These are phyloP conservation scores for Alternaria sp. DNA, from an alignment of 2,329 filamentous ascomycete genomes.

Conservation along the genomic window DNA sequence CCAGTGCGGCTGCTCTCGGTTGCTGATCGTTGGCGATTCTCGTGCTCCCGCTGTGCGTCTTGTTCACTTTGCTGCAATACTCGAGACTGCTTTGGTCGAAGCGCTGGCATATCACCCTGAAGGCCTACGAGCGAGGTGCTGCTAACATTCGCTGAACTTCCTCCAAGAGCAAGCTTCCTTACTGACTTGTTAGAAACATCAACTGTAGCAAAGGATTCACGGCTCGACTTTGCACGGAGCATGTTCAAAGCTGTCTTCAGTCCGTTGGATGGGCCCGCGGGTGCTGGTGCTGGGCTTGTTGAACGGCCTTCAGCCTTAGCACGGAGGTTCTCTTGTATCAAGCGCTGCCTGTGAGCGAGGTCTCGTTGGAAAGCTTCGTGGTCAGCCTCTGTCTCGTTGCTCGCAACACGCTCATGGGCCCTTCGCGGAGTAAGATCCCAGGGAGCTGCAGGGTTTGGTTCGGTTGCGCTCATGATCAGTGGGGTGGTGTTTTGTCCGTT, in stretches of 20 bases:
- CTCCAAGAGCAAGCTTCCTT: constrained; percentile 67
- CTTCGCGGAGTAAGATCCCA: constrained; percentile 59
- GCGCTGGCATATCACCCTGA: constrained; percentile 31
- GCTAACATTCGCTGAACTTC: constrained; percentile 46
- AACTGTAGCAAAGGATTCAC: constrained; percentile 66
- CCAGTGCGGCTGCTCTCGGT: constrained; percentile 44
- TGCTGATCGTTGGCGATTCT: constrained; percentile 39
- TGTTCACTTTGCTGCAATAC: constrained; percentile 44
- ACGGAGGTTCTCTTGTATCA: constrained; percentile 75
- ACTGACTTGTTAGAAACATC: constrained; percentile 61
- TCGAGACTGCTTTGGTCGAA: constrained; percentile 41
- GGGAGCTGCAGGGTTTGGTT: constrained; percentile 22
- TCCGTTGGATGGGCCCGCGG: constrained; percentile 41
- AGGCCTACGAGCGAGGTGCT: constrained; percentile 42
- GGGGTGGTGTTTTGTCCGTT: constrained; percentile 29
- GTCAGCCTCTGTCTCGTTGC: constrained; percentile 61
- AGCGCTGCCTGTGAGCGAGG: constrained; percentile 71
- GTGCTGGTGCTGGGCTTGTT: constrained; percentile 47
- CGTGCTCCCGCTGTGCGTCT: constrained; percentile 43
- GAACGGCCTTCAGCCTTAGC: constrained; percentile 65
- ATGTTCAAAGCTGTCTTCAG: constrained; percentile 67
- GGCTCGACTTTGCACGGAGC: constrained; percentile 70
- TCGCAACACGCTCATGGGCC: constrained; percentile 57
- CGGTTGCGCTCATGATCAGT: constrained; percentile 16
- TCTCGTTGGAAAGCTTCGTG: constrained; percentile 76